phyloP scores from a whole-genome alignment of 2,329 filamentous ascomycete genomes.

The Beauveria australis region DNA sequence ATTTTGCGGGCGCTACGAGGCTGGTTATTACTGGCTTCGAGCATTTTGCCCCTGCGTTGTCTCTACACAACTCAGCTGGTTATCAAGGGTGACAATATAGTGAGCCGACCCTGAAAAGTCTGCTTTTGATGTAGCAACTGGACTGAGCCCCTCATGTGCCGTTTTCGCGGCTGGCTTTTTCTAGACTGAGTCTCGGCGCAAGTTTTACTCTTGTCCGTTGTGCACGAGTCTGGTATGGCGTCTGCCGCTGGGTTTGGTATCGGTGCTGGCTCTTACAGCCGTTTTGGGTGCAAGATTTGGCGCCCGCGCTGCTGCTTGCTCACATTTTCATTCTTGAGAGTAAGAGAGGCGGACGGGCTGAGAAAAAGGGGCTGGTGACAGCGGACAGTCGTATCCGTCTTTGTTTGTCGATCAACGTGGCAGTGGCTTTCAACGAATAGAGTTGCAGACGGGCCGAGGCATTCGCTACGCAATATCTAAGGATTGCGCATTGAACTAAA shows the following conservation, averaged over 20 bases:
- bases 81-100: neutral
- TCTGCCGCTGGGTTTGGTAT: neutral
- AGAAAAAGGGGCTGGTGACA: neutral
- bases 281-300: neutral
- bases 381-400: neutral
- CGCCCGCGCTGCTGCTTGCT: neutral
- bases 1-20: constrained; percentile 1
- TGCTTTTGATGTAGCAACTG: neutral
- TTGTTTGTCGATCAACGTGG: neutral
- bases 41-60: neutral
- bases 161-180: neutral
- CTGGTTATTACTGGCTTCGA: neutral
- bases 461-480: neutral
- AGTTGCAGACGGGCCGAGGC: neutral
- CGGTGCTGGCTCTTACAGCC: neutral
- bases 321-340: neutral
- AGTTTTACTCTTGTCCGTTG: neutral
- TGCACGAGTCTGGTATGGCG: neutral
- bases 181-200: neutral
- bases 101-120: neutral
- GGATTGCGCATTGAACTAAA: neutral
- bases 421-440: neutral
- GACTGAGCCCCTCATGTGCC: neutral
- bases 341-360: neutral
- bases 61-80: neutral